These are phyloP conservation scores for Apiospora hydei DNA, from an alignment of 2,329 filamentous ascomycete genomes.

Conservation along the genomic window DNA sequence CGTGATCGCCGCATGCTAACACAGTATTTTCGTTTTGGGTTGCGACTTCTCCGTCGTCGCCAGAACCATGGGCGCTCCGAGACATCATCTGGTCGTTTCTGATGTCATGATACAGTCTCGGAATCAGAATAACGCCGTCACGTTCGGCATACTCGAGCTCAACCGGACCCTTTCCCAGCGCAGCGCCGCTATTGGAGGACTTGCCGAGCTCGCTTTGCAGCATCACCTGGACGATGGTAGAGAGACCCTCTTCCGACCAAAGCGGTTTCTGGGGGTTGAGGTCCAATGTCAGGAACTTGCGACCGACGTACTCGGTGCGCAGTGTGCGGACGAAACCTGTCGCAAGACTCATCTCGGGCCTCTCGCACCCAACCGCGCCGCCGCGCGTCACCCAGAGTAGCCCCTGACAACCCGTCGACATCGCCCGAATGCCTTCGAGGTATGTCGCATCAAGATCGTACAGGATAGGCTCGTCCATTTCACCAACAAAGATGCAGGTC, in stretches of 20 bases:
- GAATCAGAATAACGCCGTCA: background rate
- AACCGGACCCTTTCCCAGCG: background rate
- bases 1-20: too few species aligned
- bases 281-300: background rate
- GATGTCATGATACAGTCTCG: background rate
- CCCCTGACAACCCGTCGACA: background rate
- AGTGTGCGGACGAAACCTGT: slow-evolving; percentile 30
- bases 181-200: background rate
- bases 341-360: slow-evolving; percentile 21
- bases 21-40: too few species aligned
- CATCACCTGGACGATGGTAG: background rate
- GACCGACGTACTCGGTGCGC: slow-evolving; percentile 25
- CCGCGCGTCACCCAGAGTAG: slow-evolving; percentile 24
- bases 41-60: too few species aligned
- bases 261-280: background rate
- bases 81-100: background rate
- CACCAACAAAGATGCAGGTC: background rate
- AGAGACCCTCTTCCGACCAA: background rate
- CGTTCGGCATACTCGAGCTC: slow-evolving; percentile 3
- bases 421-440: background rate
- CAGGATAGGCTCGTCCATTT: background rate
- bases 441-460: background rate
- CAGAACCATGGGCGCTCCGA: background rate
- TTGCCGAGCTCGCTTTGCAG: background rate
- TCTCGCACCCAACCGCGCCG: slow-evolving; percentile 16